Evolutionary conservation across 345 rosid genomes (phyloP), one percentile per base, ranked within the genome.

Genomic region (Brassica incana): DNA sequence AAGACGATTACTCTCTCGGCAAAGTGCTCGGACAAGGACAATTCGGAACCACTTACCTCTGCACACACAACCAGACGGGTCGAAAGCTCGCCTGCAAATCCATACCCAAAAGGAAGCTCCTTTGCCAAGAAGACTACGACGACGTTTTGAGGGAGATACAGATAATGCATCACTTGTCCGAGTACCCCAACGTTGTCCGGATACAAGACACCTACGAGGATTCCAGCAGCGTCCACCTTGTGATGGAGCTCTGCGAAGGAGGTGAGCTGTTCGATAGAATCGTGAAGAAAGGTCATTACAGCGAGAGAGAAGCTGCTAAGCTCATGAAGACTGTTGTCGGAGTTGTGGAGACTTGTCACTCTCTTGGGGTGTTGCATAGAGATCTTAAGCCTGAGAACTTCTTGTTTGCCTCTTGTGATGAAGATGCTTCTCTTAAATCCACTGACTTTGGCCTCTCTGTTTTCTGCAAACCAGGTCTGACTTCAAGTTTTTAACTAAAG

Each of bases 61-160:
- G 93, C 29, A 89, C 89, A 81, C 87, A 92, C 38, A 87, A 75
- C 14, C 4, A 84, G 33, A 84, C 90, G 0, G 86, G 85, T 43
- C 80, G 61, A 11, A 71, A 69, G 38, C 91, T 77, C 8, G 97
- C 97, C 69, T 92, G 97, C 89, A 92, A 92, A 82, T 74, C 97
- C 38, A 90, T 92, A 84, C 89, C 97, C 7, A 92, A 90, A 75
- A 80, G 90, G 66, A 92, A 90, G 83, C 91, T 92, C 50, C 30
- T 92, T 62, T 88, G 90, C 30, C 86, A 83, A 18, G 93, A 92
- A 50, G 97, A 92, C 48, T 88, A 84, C 58, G 93, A 92, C 4
- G 93, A 92, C 62, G 97, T 90, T 74, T 80, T 89, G 90, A 87
- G 92, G 52, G 97, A 92, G 86, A 90, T 92, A 82, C 97, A 90